Percentiles rank a stretch among this genome's conserved stretches.
Conservation (phyloP, 225 moss, liverwort and hornwort species). For the Ulota crispa region DNA sequence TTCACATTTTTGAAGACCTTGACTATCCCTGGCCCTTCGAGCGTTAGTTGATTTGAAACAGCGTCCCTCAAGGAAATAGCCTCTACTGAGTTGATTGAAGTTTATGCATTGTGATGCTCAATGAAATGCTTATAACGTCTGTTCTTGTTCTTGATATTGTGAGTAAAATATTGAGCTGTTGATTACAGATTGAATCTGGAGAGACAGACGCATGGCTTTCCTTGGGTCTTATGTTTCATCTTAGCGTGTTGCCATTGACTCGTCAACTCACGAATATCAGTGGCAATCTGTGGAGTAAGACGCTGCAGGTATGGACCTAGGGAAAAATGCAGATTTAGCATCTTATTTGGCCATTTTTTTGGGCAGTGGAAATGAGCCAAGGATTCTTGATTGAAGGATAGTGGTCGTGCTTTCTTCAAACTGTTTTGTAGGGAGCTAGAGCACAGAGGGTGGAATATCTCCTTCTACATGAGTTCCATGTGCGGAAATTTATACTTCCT, state of each 20-base stretch:
- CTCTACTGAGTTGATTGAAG: not conserved
- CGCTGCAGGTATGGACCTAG: constrained; percentile 66
- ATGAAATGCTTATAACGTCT: not conserved
- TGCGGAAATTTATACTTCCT: constrained; percentile 89
- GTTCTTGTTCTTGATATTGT: not conserved
- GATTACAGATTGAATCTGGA: constrained; percentile 87
- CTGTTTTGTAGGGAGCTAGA: constrained; percentile 75
- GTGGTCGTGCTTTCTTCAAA: not conserved
- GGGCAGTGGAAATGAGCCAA: constrained; percentile 1
- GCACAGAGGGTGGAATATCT: constrained; percentile 98
- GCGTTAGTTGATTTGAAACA: not conserved
- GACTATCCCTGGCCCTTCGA: too few species aligned
- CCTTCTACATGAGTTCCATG: constrained; percentile 88
- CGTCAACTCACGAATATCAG: constrained; percentile 97
- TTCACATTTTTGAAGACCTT: too few species aligned
- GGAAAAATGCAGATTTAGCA: not conserved
- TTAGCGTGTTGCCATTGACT: constrained; percentile 91
- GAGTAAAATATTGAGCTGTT: constrained; percentile 5
- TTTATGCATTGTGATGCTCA: not conserved
- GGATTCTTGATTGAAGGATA: not conserved
- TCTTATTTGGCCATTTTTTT: not conserved
- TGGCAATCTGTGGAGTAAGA: constrained; percentile 95
- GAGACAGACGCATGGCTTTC: constrained; percentile 98
- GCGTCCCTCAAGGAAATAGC: not conserved
- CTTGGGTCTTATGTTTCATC: constrained; percentile 92